Conservation (phyloP, 345 rosid species). For the Hypericum androsaemum region DNA sequence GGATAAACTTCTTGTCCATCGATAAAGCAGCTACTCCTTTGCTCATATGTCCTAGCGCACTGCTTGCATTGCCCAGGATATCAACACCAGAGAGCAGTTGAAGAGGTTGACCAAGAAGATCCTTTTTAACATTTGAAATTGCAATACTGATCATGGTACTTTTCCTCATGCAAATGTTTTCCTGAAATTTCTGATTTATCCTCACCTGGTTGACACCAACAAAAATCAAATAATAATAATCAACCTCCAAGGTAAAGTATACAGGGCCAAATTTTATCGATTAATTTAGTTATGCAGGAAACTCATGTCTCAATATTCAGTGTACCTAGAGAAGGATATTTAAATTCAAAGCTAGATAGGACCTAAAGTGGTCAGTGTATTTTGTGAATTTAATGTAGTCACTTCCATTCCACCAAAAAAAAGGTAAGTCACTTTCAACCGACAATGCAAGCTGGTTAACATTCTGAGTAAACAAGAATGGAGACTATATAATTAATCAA, state of each 20-base stretch:
- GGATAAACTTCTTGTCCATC: conserved; percentile 96
- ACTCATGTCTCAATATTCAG: too few species aligned
- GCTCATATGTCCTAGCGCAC: conserved; percentile 99
- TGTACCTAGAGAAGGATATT: too few species aligned
- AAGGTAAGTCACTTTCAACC: too few species aligned
- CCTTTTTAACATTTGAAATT: conserved; percentile 67
- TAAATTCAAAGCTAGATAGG: too few species aligned
- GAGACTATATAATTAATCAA: too few species aligned
- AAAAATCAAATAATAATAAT: conserved; percentile 6
- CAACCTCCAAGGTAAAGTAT: conserved; percentile 6
- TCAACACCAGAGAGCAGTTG: conserved; percentile 95
- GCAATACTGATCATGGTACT: conserved; percentile 84
- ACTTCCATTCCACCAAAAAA: too few species aligned
- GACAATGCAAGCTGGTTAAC: too few species aligned
- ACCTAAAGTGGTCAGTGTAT: too few species aligned
- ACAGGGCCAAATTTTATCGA: conserved; percentile 1
- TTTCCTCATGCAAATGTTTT: conserved; percentile 86
- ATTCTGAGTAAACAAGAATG: too few species aligned
- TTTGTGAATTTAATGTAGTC: too few species aligned
- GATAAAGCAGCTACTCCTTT: conserved; percentile 97
- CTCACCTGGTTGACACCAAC: conserved; percentile 50
- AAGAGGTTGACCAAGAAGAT: conserved; percentile 92
- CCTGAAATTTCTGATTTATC: conserved; percentile 67
- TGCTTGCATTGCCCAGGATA: conserved; percentile 96
- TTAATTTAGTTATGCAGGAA: too few species aligned